Conservation (phyloP, 257 asterid species). For the Salvia splendens region DNA sequence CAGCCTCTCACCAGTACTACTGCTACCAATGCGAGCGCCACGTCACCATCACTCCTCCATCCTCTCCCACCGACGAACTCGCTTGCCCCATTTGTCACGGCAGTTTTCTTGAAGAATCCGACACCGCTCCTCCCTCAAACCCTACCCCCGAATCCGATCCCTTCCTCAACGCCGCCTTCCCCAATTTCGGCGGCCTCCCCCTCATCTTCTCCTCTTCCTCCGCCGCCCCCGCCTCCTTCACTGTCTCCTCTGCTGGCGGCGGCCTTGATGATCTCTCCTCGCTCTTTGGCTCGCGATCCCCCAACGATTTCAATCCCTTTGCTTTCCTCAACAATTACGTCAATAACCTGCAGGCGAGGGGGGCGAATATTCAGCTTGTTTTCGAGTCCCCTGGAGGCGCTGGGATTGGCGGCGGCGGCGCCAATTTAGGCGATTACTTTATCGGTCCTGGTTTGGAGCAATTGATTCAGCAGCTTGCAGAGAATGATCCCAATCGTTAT, state of each 20-base stretch:
- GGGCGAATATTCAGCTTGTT: conserved; percentile 67
- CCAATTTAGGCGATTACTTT: conserved; percentile 75
- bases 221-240: conserved; percentile 34
- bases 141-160: conserved; percentile 38
- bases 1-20: conserved; percentile 40
- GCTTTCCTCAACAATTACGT: conserved; percentile 56
- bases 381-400: conserved; percentile 59
- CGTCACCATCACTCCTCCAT: conserved; percentile 50
- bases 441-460: conserved; percentile 84
- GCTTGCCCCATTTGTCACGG: conserved; percentile 76
- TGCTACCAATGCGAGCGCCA: conserved; percentile 71
- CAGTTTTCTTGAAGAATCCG: conserved; percentile 68
- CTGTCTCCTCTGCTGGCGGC: conserved; percentile 27
- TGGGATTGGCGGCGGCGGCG: conserved; percentile 38
- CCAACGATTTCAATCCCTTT: conserved; percentile 62
- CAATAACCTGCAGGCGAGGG: conserved; percentile 54
- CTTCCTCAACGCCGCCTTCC: conserved; percentile 33
- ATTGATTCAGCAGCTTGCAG: conserved; percentile 80
- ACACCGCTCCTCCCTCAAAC: conserved; percentile 48
- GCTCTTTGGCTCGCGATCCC: conserved; percentile 45
- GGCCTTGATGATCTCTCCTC: conserved; percentile 41
- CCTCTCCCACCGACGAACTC: conserved; percentile 60
- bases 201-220: conserved; percentile 41
- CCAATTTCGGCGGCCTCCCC: conserved; percentile 36
- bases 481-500: conserved; percentile 80